These are phyloP conservation scores for Dalbergia cochinchinensis DNA, from an alignment of 306 rosid genomes.

Conservation along the genomic window DNA sequence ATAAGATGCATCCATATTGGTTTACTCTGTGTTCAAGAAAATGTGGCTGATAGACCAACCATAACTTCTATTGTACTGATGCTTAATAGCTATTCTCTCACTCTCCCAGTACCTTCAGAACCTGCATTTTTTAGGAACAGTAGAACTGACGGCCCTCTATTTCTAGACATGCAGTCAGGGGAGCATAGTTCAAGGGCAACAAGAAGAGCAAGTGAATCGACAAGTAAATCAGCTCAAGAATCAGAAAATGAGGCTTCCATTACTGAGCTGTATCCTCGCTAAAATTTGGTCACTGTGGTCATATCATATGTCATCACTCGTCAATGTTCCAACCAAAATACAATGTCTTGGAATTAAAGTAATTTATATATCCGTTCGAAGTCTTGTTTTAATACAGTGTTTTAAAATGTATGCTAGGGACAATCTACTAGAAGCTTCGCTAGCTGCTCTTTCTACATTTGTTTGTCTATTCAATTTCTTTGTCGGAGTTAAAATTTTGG, in stretches of 20 bases:
- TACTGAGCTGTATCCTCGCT: slow-evolving; percentile 40
- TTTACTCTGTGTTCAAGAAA: slow-evolving; percentile 64
- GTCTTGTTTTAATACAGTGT: not conserved
- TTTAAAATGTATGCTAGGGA: no score
- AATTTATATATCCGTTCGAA: not conserved
- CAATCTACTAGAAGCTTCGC: no score
- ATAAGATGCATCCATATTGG: slow-evolving; percentile 70
- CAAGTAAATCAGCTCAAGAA: not conserved
- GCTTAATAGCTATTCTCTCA: slow-evolving; percentile 39
- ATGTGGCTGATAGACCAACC: slow-evolving; percentile 47
- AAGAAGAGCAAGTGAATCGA: not conserved
- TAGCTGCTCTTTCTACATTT: not conserved
- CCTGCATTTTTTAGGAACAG: slow-evolving; percentile 41
- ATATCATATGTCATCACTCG: not conserved
- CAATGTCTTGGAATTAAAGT: not conserved
- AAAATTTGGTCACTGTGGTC: not conserved
- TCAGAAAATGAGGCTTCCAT: slow-evolving; percentile 29
- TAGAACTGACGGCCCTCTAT: not conserved
- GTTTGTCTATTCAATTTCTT: not conserved
- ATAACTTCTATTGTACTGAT: slow-evolving; percentile 42
- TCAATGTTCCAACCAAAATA: not conserved
- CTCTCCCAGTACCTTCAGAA: slow-evolving; percentile 27
- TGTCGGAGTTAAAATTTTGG: not conserved
- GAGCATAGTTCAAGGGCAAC: not conserved
- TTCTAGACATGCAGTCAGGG: not conserved